Base-by-base conservation (phyloP, 345 rosid species). In the Acer negundo region DNA sequence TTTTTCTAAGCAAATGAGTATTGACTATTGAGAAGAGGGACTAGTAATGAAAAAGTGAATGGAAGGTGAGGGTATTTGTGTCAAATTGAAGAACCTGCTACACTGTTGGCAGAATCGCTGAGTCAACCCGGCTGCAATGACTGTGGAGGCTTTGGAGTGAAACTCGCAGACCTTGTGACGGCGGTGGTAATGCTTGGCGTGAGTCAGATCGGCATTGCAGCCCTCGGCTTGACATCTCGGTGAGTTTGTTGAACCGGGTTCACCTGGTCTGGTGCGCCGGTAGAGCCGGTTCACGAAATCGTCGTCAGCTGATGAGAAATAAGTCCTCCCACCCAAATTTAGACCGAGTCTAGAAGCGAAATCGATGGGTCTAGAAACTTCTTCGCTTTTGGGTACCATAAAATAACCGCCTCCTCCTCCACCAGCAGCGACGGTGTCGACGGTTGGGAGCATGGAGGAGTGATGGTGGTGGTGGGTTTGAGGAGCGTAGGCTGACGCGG, bases 81-180 rank as follows among this genome's bases (percentile, higher is more conserved):
- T 77, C 77, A 82, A 72, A 79, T 81, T 40, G 6, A 38, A 75
- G 65, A 83, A 92, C 99, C 99, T 93, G 98, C 99, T 96, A 69
- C 99, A 96, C 87, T 96, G 99, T 82, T 96, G 99, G 87, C 99
- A 96, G 89, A 96, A 96, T 38, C 99, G 93, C 87, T 96, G 99
- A 81, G 97, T 93, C 74, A 91, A 79, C 8, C 99, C 97, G 79
- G 93, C 93, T 5, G 97, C 89, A 9, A 92, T 82, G 56, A 93
- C 99, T 2, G 97, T 91, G 7, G 99, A 86, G 1, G 99, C 96
- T 69, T 96, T 96, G 23, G 99, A 96, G 85, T 96, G 99, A 76
- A 87, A 96, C 81, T 96, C 99, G 67, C 99, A 96, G 47, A 96
- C 99, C 82, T 96, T 96, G 75, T 96, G 99, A 72, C 99, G 89